Base-by-base conservation (phyloP, 345 rosid species). In the Arabidopsis suecica region DNA sequence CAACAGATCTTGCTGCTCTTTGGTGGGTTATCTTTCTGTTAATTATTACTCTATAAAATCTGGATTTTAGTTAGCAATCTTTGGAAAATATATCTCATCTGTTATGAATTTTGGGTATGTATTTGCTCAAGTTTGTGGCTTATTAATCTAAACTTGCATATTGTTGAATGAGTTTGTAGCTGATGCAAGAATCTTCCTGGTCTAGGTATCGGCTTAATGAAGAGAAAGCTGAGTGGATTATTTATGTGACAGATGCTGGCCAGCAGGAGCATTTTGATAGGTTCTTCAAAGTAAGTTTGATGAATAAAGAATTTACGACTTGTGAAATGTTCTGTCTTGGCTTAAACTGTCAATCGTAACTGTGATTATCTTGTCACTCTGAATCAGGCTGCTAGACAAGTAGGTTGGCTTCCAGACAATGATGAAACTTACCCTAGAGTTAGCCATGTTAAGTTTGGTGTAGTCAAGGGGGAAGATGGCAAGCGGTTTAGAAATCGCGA, bases 221-320 rank as follows among this genome's bases (percentile, higher is more conserved):
- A 82, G 99, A 95, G 84, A 90, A 84, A 82, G 99, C 94, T 62
- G 94, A 92, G 67, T 92, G 97, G 99, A 92, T 95, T 60, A 87
- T 90, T 58, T 95, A 95, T 78, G 89, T 92, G 58, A 95, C 99
- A 32, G 99, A 95, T 88, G 97, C 89, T 68, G 99, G 97, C 74
- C 99, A 95, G 84, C 90, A 91, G 75, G 90, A 86, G 71, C 99
- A 95, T 74, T 95, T 92, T 72, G 87, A 88, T 62, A 95, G 90
- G 97, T 64, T 90, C 37, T 95, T 95, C 85, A 89, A 86, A 77
- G 99, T 92, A 80, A 53, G 93, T 78, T 67, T 71, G 76, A 45
- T 78, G 65, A 59, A 45, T 66, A 23, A 23, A 23, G 2, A 23
- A 48, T 22, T 47, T 38, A 14, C 6, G 11, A 66, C 45, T 30